Base-by-base conservation (phyloP, 192 early-diverging fungal genomes). In the Mortierella claussenii region DNA sequence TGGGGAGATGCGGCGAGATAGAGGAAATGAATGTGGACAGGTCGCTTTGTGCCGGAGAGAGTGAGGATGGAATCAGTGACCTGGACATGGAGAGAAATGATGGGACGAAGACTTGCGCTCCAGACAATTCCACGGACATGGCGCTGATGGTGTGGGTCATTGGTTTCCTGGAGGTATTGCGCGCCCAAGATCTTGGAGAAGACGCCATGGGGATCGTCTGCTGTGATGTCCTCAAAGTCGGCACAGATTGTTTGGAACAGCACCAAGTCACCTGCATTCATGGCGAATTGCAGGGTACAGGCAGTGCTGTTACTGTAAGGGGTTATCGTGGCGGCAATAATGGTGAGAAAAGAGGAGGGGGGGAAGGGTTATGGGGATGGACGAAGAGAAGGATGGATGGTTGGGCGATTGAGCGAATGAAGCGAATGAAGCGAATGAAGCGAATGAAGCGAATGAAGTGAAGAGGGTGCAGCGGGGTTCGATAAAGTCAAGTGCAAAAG, bases 191-290 rank as follows among this genome's bases (percentile, higher is more conserved):
- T 6, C 3, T n/a, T 34, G 13, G 69, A 73, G 53, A 70, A 60
- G 0, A 51, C 34, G 31, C 23, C 37, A 18, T 73, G 69, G 28
- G 64, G 60, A 36, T 73, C 69, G 24, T 37, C 30, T 5, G 60
- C 47, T 18, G 46, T 43, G 42, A 73, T 63, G 60, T 73, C 69
- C 51, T 73, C 69, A 51, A 71, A 71, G 45, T 71, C 69, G 30
- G 69, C 69, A 20, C 69, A 71, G 33, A 63, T 63, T 20, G 52
- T 45, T 40, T 50, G 28, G 47, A 71, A 71, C 8, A 71, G 37
- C 0, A 11, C 28, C 0, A 27, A 17, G 45, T 64, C 69, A 23
- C 32, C 18, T 3, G 32, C 32, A 23, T 34, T 34, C 52, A 54
- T 54, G n/a, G n/a, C n/a, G n/a, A n/a, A n/a, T n/a, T n/a, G n/a